Evolutionary conservation across 345 rosid genomes (phyloP), one percentile per base, ranked within the genome.

Genomic region (Syzygium jambos): DNA sequence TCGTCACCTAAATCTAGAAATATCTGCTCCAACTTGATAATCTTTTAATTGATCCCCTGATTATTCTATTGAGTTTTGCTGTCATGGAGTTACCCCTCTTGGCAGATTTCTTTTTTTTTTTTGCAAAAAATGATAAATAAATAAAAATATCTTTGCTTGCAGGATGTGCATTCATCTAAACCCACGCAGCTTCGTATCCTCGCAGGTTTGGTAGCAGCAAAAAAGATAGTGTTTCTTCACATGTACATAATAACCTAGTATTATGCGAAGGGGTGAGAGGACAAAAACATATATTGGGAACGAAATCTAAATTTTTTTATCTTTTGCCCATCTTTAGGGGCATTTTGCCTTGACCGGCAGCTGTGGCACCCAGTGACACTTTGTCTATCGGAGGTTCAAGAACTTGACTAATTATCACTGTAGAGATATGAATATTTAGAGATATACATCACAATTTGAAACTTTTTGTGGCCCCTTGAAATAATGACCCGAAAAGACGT

Each of bases 181-280:
- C 80, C 73, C 57, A n/a, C 34, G 54, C 68, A 51, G 30, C 57
- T 86, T 86, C 80, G 88, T 56, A 23, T 21, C 84, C 88, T 86
- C 88, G 88, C 85, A 86, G 88, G 88, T 86, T 86, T 86, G 43
- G 38, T 11, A 73, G 80, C 43, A 34, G 80, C 80, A 17, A 73
- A 34, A 49, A 73, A 73, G 80, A 73, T 5, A 73, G 38, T 9
- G 49, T 38, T 34, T 19, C 9, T 73, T 73, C 80, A 22, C 80
- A 34, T 73, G 49, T 73, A 25, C 80, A 19, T n/a, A 27, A 43
- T 51, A 55, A 51, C 85, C 85, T 38, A 84, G 46, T 55, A 52
- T 84, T 49, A 34, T 34, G 80, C 80, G 80, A 73, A 38, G 12
- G 49, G 49, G 19, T 19, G 80, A 34, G 80, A 34, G 25, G 23